Percentiles rank a stretch among this genome's conserved stretches.
Conservation (phyloP, 2,329 filamentous ascomycete species). For the Venturia asperata region DNA sequence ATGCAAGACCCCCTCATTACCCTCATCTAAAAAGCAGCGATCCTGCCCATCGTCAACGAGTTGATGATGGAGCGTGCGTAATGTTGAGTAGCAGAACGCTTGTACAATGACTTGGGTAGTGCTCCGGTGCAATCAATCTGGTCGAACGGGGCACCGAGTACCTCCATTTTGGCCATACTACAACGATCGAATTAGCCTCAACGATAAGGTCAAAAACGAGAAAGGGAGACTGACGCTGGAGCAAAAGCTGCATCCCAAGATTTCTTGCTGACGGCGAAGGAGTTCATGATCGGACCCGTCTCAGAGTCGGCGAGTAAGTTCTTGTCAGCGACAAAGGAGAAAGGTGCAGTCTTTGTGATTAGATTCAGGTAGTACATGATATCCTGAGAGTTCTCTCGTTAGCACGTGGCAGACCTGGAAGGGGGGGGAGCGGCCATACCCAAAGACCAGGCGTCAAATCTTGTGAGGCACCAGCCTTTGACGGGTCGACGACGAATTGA, state of each 20-base stretch:
- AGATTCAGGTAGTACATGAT: not conserved
- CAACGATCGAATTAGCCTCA: not conserved
- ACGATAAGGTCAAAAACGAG: not conserved
- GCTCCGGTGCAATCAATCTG: slow-evolving; percentile 8
- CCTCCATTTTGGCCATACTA: slow-evolving; percentile 4
- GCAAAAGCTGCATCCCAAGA: slow-evolving; percentile 7
- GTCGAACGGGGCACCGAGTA: not conserved
- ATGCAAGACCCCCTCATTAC: no score
- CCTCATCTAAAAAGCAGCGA: not conserved
- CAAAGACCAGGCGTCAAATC: slow-evolving; percentile 21
- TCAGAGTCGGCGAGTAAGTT: slow-evolving; percentile 5
- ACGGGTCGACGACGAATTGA: slow-evolving; percentile 41
- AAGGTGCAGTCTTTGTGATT: not conserved
- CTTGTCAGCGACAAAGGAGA: not conserved
- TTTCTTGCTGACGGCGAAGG: not conserved
- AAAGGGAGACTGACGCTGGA: not conserved
- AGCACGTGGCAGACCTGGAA: not conserved
- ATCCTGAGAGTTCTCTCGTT: not conserved
- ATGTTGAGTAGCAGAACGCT: not conserved
- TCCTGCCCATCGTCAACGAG: not conserved
- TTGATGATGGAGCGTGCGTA: slow-evolving; percentile 6
- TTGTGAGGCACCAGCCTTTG: slow-evolving; percentile 22
- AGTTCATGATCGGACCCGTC: slow-evolving; percentile 1
- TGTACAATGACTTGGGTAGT: not conserved
- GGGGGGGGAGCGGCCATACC: not conserved